Base-by-base conservation (phyloP, 2,329 filamentous ascomycete species). In the Alternaria gansuensis region DNA sequence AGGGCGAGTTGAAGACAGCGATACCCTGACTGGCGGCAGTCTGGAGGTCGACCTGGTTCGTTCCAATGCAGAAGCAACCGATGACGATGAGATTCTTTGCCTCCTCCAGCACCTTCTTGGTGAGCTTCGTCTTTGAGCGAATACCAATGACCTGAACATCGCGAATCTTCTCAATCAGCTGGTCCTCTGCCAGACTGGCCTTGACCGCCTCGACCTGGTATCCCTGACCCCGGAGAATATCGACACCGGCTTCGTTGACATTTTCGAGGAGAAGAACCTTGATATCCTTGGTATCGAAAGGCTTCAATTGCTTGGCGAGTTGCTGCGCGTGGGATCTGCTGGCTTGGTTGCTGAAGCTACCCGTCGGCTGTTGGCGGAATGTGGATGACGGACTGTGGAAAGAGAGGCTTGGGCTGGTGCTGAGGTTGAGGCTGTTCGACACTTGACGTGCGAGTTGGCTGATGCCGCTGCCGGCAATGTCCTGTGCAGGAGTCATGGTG, bases 41-140 rank as follows among this genome's bases (percentile, higher is more conserved):
- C 62, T 92, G 86, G 60, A 96, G 87, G 76, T 96, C 90, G 66
- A 97, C 93, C 78, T 96, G 93, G 82, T 96, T 98, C 57, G 95
- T 99, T 66, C 95, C 95, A 72, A 99, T 99, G 79, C 95, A 99
- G 85, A 99, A 99, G 82, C 95, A 99, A 61, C 95, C 95, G 70
- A 98, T 88, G 62, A 97, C 95, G 59, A 98, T 90, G 53, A 99
- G 85, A 77, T 97, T 96, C 82, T 93, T 96, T 54, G 95, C 95
- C 77, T 96, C 89, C 56, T 87, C 85, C 61, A 99, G 85, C 28
- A 99, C 91, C 72, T 88, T 89, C 63, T 90, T 89, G 8, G 88
- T 94, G 75, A 99, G 86, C 82, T 95, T 97, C 33, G 95, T 99
- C 84, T 99, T 99, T 59, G 94, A 98, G 66, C 95, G 91, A 72